Evolutionary conservation across 306 rosid species (phyloP).

Genomic region (Vigna angularis): DNA sequence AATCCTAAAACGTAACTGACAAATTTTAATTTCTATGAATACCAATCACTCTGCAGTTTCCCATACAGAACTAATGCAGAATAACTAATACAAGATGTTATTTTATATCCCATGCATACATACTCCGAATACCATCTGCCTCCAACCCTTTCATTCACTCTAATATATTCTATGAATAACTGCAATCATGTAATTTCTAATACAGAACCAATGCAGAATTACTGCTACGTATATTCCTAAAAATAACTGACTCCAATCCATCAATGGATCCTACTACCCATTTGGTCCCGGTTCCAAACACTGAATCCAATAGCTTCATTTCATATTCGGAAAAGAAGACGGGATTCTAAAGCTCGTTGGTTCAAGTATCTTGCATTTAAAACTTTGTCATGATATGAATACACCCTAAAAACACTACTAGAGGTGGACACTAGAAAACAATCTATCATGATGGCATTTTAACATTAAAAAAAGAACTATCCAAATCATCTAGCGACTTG

Average conservation of each 20-base stretch:
- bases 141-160: background rate
- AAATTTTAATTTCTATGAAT: background rate
- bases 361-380: background rate
- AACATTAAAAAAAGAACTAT: background rate
- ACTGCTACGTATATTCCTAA: background rate
- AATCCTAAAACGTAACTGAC: background rate
- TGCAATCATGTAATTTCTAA: background rate
- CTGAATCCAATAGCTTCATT: background rate
- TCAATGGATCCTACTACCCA: background rate
- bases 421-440: background rate
- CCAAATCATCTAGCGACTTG: constrained; percentile 7
- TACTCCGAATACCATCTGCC: background rate
- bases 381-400: background rate
- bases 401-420: background rate
- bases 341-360: constrained; percentile 11
- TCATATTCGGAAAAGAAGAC: background rate
- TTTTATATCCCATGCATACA: background rate
- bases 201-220: background rate
- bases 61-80: background rate
- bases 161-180: background rate
- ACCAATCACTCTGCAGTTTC: background rate
- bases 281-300: background rate
- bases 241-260: background rate
- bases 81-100: background rate
- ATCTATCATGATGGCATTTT: background rate